Base-by-base conservation (phyloP, 495 filamentous ascomycete genomes). In the Alectoria sarmentosa region DNA sequence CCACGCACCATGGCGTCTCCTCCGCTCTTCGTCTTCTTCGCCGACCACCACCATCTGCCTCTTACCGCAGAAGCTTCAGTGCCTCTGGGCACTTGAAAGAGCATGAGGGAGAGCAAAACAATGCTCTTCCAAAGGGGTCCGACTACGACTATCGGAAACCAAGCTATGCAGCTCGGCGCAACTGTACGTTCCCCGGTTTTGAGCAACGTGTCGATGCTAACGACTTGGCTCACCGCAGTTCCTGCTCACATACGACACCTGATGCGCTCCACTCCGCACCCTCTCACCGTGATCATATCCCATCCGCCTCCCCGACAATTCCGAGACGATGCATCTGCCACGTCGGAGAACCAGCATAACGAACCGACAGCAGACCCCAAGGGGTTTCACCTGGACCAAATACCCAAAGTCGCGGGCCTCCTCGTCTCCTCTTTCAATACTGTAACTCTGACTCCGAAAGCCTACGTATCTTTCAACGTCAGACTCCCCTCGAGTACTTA, bases 351-450 rank as follows among this genome's bases (percentile, higher is more conserved):
- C 48, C 13, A 30, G 13, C 26, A 17, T 23, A 7, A 13, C 4
- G 26, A 30, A 52, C 13, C 26, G 13, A 13, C 48, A 17, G 13
- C 23, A 52, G 48, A 13, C 13, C 15, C 30, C 8, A n/a, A 23
- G 21, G 55, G 26, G 8, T 30, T 28, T 14, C 2, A 19, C 14
- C 5, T 87, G 39, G 67, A 73, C 65, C 76, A 74, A 60, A 73
- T 74, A 11, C 66, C 72, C 46, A 57, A 63, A 59, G 70, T 69
- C 28, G 60, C 61, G 32, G 91, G 84, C 60, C 88, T 94, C 79
- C 91, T 90, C 32, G 86, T 93, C 67, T 95, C 91, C 26, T 92
- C 89, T 17, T 88, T 96, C 77, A 91, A 83, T 26, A 90, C 89
- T 1, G 82, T 96, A 32, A 82, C 86, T 0, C 77, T 94, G 1